Percentiles rank a stretch among this genome's conserved stretches.
Conservation (phyloP, 2,329 filamentous ascomycete genomes). For the Xenoacremonium recifei region DNA sequence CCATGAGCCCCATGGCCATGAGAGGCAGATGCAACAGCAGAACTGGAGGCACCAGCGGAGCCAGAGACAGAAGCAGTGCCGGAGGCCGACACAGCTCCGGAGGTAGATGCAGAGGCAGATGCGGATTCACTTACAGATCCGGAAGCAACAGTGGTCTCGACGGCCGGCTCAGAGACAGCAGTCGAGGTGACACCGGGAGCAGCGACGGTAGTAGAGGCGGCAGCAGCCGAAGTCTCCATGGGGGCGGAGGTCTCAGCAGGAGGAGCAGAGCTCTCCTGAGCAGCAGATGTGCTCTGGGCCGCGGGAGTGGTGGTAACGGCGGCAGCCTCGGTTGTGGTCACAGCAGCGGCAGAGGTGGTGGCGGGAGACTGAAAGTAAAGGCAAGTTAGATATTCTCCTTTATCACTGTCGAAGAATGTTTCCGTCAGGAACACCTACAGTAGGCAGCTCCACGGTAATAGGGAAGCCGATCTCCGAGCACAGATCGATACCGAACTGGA, state of each 20-base stretch:
- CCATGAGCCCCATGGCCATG: too few relatives aligned
- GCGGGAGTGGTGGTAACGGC: background rate
- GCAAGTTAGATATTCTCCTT: background rate
- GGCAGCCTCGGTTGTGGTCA: background rate
- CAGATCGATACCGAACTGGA: conserved; percentile 18
- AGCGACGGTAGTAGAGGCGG: background rate
- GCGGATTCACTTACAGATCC: background rate
- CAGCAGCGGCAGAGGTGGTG: background rate
- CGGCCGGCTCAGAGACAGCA: background rate
- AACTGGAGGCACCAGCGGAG: too few relatives aligned
- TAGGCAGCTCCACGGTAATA: conserved; percentile 2
- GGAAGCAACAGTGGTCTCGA: background rate
- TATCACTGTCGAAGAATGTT: background rate
- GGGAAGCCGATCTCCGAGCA: conserved; percentile 26
- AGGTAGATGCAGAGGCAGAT: too few relatives aligned
- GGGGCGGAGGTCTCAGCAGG: background rate
- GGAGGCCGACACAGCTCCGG: too few relatives aligned
- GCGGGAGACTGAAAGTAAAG: background rate
- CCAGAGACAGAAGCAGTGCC: too few relatives aligned
- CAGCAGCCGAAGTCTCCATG: background rate
- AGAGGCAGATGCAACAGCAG: background rate
- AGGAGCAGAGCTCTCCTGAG: background rate
- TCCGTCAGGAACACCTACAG: background rate
- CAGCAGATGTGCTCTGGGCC: background rate
- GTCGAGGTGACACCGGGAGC: background rate